Evolutionary conservation across 1,284 basidiomycete genomes (phyloP).

Genomic region (Ceratorhiza oryzae-sativae): DNA sequence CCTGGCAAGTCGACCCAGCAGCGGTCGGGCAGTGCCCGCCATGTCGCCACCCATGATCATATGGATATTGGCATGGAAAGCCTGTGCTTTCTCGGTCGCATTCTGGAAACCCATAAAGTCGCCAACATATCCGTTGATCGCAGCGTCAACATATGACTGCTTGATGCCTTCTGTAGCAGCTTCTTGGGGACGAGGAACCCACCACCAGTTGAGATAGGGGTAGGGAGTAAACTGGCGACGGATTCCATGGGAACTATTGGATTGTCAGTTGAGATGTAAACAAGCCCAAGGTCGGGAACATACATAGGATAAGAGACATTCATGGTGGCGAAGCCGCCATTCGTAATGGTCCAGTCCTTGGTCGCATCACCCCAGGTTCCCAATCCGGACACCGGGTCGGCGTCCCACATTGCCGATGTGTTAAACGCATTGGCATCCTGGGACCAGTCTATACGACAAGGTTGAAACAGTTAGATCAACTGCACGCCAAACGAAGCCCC

Average conservation of each 20-base stretch:
- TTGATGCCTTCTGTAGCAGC: conserved; percentile 4
- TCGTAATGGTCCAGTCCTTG: conserved; percentile 11
- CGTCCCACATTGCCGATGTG: conserved; percentile 27
- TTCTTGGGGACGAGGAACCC: conserved; percentile 29
- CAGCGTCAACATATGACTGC: conserved; percentile 18
- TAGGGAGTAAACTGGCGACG: conserved; percentile 28
- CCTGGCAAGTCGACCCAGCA: conserved; percentile 8
- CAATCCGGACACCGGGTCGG: conserved; percentile 16
- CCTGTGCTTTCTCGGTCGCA: conserved; percentile 34
- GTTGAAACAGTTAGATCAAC: no score
- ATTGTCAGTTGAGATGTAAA: background rate
- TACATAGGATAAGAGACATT: conserved; percentile 26
- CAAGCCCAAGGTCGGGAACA: background rate
- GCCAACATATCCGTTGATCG: conserved; percentile 27
- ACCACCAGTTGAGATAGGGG: conserved; percentile 35
- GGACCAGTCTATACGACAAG: conserved; percentile 7
- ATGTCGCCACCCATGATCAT: conserved; percentile 37
- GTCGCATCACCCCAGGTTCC: conserved; percentile 15
- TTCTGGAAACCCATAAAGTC: conserved; percentile 35
- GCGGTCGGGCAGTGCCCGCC: conserved; percentile 33
- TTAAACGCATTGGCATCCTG: conserved; percentile 29
- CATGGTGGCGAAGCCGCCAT: conserved; percentile 29
- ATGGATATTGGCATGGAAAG: conserved; percentile 32
- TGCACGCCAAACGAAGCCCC: no score
- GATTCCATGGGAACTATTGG: background rate